These are phyloP conservation scores for Euclidium syriacum DNA, from an alignment of 345 rosid genomes.

Conservation along the genomic window DNA sequence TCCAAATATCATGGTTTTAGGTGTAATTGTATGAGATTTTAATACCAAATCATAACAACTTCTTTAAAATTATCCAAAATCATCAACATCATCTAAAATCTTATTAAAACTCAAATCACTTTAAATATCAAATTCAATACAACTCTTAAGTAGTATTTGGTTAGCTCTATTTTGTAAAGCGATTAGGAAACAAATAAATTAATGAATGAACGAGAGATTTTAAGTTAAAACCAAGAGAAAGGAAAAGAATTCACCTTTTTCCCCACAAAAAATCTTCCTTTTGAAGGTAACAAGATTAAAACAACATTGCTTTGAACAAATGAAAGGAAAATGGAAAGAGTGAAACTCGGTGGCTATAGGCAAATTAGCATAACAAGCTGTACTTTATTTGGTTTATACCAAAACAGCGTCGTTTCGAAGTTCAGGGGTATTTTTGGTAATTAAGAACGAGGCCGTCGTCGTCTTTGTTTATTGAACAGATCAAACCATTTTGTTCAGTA, in stretches of 20 bases:
- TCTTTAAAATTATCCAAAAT: no score
- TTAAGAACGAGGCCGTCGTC: not conserved
- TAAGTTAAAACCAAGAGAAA: not conserved
- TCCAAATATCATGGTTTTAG: no score
- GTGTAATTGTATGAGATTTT: no score
- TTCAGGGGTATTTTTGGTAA: not conserved
- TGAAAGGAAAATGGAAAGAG: not conserved
- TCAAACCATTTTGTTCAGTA: constrained; percentile 14
- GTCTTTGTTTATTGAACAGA: constrained; percentile 15
- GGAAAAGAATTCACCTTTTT: not conserved
- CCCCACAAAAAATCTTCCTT: not conserved
- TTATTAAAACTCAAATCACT: no score
- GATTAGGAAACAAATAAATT: not conserved
- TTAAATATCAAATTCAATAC: no score
- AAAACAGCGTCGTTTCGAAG: not conserved
- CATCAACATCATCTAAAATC: no score
- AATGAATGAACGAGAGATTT: not conserved
- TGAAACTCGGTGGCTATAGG: not conserved
- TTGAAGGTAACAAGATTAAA: not conserved
- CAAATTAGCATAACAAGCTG: not conserved
- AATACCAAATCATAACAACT: no score
- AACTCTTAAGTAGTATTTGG: no score
- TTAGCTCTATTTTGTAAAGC: no score
- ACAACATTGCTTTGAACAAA: not conserved
- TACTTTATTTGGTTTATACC: not conserved